A percentile compares a stretch with the other conserved stretches of the same genome.
These are phyloP conservation scores for Cucurbita argyrosperma DNA, from an alignment of 306 rosid species.

Conservation along the genomic window DNA sequence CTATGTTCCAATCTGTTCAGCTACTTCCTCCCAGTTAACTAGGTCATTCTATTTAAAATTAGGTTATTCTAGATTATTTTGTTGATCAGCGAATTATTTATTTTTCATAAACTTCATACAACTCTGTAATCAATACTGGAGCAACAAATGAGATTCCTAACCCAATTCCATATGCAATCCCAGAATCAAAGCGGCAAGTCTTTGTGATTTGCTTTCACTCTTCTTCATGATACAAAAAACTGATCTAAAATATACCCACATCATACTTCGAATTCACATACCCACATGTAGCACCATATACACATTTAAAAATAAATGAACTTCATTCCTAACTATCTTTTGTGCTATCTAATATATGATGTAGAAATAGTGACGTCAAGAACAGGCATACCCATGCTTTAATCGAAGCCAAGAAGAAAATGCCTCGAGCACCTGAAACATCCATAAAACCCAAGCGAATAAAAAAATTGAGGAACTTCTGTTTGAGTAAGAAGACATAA, in stretches of 20 bases:
- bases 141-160: neutral
- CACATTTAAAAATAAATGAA: neutral
- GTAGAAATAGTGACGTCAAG: neutral
- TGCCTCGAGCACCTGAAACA: conserved; percentile 89
- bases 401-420: conserved; percentile 99
- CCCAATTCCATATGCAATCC: neutral
- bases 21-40: neutral
- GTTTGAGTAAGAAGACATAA: neutral
- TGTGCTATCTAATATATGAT: neutral
- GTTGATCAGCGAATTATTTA: neutral
- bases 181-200: neutral
- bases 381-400: conserved; percentile 75
- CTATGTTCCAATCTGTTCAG: neutral
- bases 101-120: neutral
- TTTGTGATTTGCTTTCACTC: neutral
- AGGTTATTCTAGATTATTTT: neutral
- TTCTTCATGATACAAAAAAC: neutral
- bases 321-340: neutral
- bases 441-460: conserved; percentile 14
- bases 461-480: conserved; percentile 11
- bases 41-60: neutral
- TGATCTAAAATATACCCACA: neutral
- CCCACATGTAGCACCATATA: neutral
- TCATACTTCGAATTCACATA: neutral
- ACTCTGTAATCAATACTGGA: neutral